Percentiles rank a stretch among this genome's conserved stretches.
phyloP scores from a whole-genome alignment of 1,284 basidiomycete species.

The Melanopsichium pennsylvanicum region DNA sequence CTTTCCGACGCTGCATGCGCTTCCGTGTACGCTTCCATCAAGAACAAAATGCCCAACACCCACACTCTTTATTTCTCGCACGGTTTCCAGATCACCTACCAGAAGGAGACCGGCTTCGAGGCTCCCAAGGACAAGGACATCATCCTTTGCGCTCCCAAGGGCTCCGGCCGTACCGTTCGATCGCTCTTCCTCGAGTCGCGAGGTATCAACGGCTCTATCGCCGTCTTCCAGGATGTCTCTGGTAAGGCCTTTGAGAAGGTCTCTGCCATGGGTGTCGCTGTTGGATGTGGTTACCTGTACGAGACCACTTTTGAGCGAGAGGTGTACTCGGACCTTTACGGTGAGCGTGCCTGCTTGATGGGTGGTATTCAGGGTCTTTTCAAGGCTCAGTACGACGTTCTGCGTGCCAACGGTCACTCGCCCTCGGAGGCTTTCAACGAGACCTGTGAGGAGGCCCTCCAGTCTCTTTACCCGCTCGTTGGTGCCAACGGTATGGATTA shows the following conservation, averaged over 20 bases:
- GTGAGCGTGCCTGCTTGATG: constrained; percentile 99
- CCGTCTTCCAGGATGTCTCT: constrained; percentile 89
- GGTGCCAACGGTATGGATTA: constrained; percentile 98
- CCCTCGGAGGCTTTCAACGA: constrained; percentile 99
- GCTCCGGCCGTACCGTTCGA: constrained; percentile 97
- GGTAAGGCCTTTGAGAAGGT: constrained; percentile 98
- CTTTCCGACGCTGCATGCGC: constrained; percentile 98
- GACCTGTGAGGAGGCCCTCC: constrained; percentile 94
- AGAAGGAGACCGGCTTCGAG: constrained; percentile 93
- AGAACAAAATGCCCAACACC: constrained; percentile 90
- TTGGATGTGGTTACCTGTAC: constrained; percentile 96
- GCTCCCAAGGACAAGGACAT: constrained; percentile 95
- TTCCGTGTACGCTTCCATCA: constrained; percentile 86
- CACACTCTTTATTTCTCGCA: constrained; percentile 99
- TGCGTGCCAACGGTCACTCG: constrained; percentile 95
- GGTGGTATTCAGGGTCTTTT: constrained; percentile 99
- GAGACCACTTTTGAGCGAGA: constrained; percentile 99
- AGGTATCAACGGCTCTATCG: constrained; percentile 90
- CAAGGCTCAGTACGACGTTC: constrained; percentile 98
- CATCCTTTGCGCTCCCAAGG: constrained; percentile 98
- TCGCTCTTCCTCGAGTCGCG: constrained; percentile 99
- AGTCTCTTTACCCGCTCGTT: constrained; percentile 96
- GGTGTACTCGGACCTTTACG: constrained; percentile 98
- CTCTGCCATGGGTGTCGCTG: constrained; percentile 88
- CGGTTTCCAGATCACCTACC: constrained; percentile 98